These are phyloP conservation scores for Gremmenia infestans DNA, from an alignment of 2,329 filamentous ascomycete species.

Conservation along the genomic window DNA sequence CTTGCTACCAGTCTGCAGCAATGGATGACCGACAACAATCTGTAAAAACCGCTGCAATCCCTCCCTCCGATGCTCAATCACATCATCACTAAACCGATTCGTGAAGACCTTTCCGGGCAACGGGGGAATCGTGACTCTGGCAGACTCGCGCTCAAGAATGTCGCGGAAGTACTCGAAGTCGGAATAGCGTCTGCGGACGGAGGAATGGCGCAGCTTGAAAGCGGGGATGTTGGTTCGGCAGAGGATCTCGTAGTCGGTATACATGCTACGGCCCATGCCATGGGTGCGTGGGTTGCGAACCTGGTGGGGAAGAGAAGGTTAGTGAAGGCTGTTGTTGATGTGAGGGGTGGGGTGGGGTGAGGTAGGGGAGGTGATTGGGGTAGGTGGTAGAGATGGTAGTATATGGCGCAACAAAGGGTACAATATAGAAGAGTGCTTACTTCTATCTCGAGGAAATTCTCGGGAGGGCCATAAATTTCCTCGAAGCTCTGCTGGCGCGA, in stretches of 20 bases:
- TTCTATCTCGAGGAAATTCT: constrained; percentile 99
- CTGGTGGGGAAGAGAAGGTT: constrained; percentile 41
- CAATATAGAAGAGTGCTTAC: constrained; percentile 41
- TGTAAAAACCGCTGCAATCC: constrained; percentile 93
- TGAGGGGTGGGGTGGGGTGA: constrained; percentile 5
- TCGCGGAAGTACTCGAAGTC: constrained; percentile 99
- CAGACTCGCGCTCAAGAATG: constrained; percentile 91
- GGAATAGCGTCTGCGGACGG: constrained; percentile 88
- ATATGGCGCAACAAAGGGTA: not conserved
- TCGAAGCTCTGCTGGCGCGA: constrained; percentile 92
- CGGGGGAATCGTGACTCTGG: constrained; percentile 90
- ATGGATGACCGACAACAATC: constrained; percentile 94
- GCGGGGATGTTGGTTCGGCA: constrained; percentile 98
- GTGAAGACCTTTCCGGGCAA: constrained; percentile 97
- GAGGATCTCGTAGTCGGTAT: constrained; percentile 97
- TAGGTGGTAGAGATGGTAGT: too few species aligned
- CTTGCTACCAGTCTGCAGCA: constrained; percentile 96
- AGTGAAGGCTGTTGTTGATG: constrained; percentile 6
- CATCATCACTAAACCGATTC: constrained; percentile 95
- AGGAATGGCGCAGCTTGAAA: constrained; percentile 88
- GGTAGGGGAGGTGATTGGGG: not conserved
- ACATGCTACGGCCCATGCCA: constrained; percentile 92
- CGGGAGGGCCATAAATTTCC: constrained; percentile 96
- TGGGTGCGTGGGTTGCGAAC: constrained; percentile 91
- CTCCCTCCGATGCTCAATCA: constrained; percentile 89